A percentile compares a stretch with the other conserved stretches of the same genome.
Evolutionary conservation across 768 basidiomycete genomes (phyloP).

Genomic region (Boletus edulis): DNA sequence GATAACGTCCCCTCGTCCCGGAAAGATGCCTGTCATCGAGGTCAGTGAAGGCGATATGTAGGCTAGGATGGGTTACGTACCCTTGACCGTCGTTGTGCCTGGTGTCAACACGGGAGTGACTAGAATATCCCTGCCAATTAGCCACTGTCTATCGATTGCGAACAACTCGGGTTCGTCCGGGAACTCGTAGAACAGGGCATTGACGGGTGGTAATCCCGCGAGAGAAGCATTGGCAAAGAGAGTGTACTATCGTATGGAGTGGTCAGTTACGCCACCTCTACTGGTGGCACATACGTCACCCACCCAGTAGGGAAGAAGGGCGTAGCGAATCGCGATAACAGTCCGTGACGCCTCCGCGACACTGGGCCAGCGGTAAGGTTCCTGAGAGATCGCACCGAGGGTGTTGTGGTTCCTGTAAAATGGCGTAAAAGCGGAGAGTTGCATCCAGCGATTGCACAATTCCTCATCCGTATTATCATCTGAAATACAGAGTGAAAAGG

Average conservation of each 20-base stretch:
- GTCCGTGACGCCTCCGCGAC: slow-evolving; percentile 71
- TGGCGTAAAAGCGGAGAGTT: slow-evolving; percentile 1
- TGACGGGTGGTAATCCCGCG: slow-evolving; percentile 63
- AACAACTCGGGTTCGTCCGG: slow-evolving; percentile 66
- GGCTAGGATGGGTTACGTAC: slow-evolving; percentile 35
- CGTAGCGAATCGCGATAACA: slow-evolving; percentile 64
- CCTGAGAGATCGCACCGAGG: slow-evolving; percentile 64
- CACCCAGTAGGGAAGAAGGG: slow-evolving; percentile 75
- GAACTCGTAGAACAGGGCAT: slow-evolving; percentile 76
- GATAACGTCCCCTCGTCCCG: slow-evolving; percentile 52
- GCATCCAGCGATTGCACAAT: slow-evolving; percentile 6
- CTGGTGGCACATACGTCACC: slow-evolving; percentile 16
- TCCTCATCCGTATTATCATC: slow-evolving; percentile 3
- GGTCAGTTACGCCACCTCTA: slow-evolving; percentile 26
- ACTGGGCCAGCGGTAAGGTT: slow-evolving; percentile 76
- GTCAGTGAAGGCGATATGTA: slow-evolving; percentile 12
- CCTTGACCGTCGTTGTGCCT: slow-evolving; percentile 64
- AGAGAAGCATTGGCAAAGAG: slow-evolving; percentile 65
- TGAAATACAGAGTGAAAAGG: slow-evolving; percentile 5
- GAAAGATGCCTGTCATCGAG: slow-evolving; percentile 52
- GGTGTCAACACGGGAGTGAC: slow-evolving; percentile 75
- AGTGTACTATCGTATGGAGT: slow-evolving; percentile 47
- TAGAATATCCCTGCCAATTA: slow-evolving; percentile 61
- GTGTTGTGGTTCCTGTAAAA: slow-evolving; percentile 41
- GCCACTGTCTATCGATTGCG: slow-evolving; percentile 61